Percentiles rank a stretch among this genome's conserved stretches.
Evolutionary conservation across 306 rosid genomes (phyloP).

Genomic region (Urtica urens): DNA sequence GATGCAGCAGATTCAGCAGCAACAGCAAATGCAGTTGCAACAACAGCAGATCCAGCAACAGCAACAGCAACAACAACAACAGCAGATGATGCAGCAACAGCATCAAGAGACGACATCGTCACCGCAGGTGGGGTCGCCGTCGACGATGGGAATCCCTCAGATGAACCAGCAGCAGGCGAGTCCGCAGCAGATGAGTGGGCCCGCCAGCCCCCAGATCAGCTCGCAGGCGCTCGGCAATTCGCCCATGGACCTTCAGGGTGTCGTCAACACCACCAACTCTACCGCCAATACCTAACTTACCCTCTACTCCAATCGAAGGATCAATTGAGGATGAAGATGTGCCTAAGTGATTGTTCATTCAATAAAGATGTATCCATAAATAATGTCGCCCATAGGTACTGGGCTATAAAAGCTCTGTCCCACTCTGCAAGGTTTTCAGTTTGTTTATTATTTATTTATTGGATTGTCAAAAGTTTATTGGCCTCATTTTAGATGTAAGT

Average conservation of each 20-base stretch:
- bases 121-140: slow-evolving; percentile 85
- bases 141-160: slow-evolving; percentile 68
- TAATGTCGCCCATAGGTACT: background rate
- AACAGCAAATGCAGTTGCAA: slow-evolving; percentile 13
- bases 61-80: slow-evolving; percentile 21
- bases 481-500: no score
- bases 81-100: slow-evolving; percentile 33
- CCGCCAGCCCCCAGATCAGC: slow-evolving; percentile 56
- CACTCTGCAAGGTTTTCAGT: no score
- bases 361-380: background rate
- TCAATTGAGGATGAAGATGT: background rate
- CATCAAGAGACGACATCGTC: slow-evolving; percentile 67
- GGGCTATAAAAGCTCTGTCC: no score
- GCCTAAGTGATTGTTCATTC: background rate
- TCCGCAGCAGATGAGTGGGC: slow-evolving; percentile 59
- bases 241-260: slow-evolving; percentile 93
- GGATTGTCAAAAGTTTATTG: background rate
- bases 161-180: slow-evolving; percentile 56
- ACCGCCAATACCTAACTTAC: slow-evolving; percentile 36
- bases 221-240: slow-evolving; percentile 62
- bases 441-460: background rate
- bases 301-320: background rate
- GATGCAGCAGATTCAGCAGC: slow-evolving; percentile 9
- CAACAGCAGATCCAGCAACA: slow-evolving; percentile 31
- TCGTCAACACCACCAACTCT: slow-evolving; percentile 71